phyloP scores from a whole-genome alignment of 768 basidiomycete species.

The Tricholoma furcatifolium region DNA sequence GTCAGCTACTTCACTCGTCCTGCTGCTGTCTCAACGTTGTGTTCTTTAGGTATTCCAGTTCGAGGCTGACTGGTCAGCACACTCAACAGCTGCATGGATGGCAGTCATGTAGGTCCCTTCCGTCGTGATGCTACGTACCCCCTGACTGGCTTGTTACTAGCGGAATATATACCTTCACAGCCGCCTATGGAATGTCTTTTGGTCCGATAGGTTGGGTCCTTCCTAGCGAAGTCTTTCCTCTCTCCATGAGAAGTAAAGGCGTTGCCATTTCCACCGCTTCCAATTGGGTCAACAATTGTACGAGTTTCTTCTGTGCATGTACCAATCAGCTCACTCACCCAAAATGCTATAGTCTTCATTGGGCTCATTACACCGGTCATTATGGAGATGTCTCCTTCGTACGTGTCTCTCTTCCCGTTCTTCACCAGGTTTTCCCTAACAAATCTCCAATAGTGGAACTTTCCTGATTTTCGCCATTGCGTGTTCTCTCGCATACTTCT shows the following conservation, averaged over 20 bases:
- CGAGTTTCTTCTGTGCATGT: constrained; percentile 14
- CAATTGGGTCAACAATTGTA: constrained; percentile 86
- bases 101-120: constrained; percentile 55
- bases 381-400: constrained; percentile 60
- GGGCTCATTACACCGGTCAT: constrained; percentile 71
- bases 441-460: constrained; percentile 45
- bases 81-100: constrained; percentile 60
- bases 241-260: constrained; percentile 77
- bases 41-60: constrained; percentile 43
- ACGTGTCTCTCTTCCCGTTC: constrained; percentile 23
- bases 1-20: constrained; percentile 3
- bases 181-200: constrained; percentile 73
- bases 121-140: neutral
- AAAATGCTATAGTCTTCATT: constrained; percentile 56
- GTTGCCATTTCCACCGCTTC: constrained; percentile 82
- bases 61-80: constrained; percentile 55
- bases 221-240: constrained; percentile 79
- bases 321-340: too few species aligned
- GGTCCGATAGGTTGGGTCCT: constrained; percentile 86
- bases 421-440: neutral
- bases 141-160: constrained; percentile 27
- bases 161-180: constrained; percentile 72
- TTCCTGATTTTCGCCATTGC: constrained; percentile 66
- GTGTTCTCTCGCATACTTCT: constrained; percentile 66
- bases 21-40: constrained; percentile 4